phyloP scores from a whole-genome alignment of 192 early-diverging fungal species.

The Rhizoclosmatium sp. region DNA sequence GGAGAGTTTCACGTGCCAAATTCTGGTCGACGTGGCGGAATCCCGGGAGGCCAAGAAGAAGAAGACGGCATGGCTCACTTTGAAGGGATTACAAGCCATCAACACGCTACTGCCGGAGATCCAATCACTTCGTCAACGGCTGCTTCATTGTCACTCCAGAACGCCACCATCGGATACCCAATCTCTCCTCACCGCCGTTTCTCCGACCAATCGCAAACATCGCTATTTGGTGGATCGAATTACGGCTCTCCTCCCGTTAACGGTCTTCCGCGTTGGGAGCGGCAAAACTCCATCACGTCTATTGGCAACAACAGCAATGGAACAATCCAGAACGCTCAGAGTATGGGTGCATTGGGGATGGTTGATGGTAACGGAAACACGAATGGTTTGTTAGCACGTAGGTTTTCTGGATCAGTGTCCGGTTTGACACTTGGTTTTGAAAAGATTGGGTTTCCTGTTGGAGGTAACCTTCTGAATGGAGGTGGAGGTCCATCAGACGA shows the following conservation, averaged over 20 bases:
- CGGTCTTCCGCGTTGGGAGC: conserved; percentile 24
- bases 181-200: conserved; percentile 23
- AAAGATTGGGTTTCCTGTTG: conserved; percentile 14
- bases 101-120: conserved; percentile 7
- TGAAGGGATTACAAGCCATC: background rate
- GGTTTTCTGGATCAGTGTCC: conserved; percentile 6
- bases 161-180: background rate
- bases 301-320: background rate
- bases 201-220: conserved; percentile 7
- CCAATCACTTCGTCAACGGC: conserved; percentile 26
- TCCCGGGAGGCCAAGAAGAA: background rate
- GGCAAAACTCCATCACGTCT: conserved; percentile 19
- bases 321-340: background rate
- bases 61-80: background rate
- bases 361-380: background rate
- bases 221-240: conserved; percentile 4
- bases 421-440: conserved; percentile 29
- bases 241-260: conserved; percentile 17
- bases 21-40: background rate
- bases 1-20: background rate
- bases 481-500: background rate
- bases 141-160: conserved; percentile 19
- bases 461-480: background rate
- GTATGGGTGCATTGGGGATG: background rate
- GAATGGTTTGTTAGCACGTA: background rate